Evolutionary conservation across 352 stramenopile genomes (phyloP), one percentile per base, ranked within the genome.

Genomic region (Phytophthora cryptogea): DNA sequence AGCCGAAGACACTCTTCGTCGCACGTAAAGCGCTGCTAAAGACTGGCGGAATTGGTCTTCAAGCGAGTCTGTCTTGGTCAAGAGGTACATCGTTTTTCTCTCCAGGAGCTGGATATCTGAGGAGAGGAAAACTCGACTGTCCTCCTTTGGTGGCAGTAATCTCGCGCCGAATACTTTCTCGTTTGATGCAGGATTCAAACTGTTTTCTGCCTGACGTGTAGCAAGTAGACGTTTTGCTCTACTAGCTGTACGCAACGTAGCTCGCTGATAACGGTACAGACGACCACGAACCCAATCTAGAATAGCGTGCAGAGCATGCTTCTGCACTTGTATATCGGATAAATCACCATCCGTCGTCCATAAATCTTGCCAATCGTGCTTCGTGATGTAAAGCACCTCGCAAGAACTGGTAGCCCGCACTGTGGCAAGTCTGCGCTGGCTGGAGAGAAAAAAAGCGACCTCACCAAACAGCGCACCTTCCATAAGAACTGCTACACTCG

Each of bases 391-490:
- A 10, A 92, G 58, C 10, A 92, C 66, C 46, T 90, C 82, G 35
- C 80, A 92, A 0, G 78, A 85, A 5, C 70, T 78, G 2, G 68
- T 82, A 0, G 83, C 83, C 28, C 77, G 77, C 6, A 92, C 81
- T 4, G 73, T 90, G 9, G 80, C 83, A 8, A 88, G 66, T 1
- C 83, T 70, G 13, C 68, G 75, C 54, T 90, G 79, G 0, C 48
- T 42, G 0, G 75, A 78, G 3, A 92, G 33, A 40, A 92, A 90
- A 54, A 92, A 89, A 0, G 72, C 76, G 7, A 89, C 49, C 44
- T 92, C 83, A 1, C 83, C 83, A 47, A 92, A 92, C 13, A 90
- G 44, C 17, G 75, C 85, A 8, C 76, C 76, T 46, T 86, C 69
- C 53, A 90, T 70, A 2, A 92, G 52, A 13, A 90, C 47, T 0